Base-by-base conservation (phyloP, 148 eudicot species). In the Tetragonia tetragonoides region DNA sequence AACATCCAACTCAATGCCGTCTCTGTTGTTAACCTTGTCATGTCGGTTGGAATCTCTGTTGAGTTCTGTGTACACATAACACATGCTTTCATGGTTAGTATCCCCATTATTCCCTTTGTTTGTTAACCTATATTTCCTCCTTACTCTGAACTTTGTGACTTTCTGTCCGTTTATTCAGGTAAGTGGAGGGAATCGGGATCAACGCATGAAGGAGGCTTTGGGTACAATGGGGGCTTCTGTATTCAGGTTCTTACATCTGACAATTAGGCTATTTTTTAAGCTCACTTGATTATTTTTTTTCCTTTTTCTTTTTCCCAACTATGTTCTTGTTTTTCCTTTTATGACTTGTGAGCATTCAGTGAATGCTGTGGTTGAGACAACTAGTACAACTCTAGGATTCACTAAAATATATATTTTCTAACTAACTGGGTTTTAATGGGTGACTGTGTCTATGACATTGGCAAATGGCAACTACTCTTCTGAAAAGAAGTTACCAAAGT, bases 21-120 rank as follows among this genome's bases (percentile, higher is more conserved):
- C 77, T 96, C 99, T 38, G 99, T 96, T 74, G 99, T 96, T 69
- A 96, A 96, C 87, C 97, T 96, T 40, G 90, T 96, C 40, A 96
- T 96, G 99, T 84, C 99, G 23, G 98, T 96, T 78, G 98, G 99
- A 34, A 96, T 96, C 80, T 88, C 97, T 44, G 99, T 96, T 74
- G 99, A 96, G 87, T 96, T 96, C 76, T 96, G 99, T 75, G 99
- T 96, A 70, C 99, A 96, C 83, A 91, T 96, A 68, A 93, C 99
- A 51, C 99, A 96, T 83, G 97, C 99, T 81, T 96, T 93, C 93
- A 82, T 94, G 98, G 99, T 96, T 38, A 76, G 91, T 87, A 21
- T 74, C 82, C 40, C 38, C 39, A 62, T 78, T 54, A 61, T 84
- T 77, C 70, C 23, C 21, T 71, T 68, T 66, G 61, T 46, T 6